These are phyloP conservation scores for Groenewaldozyma auringiensis DNA, from an alignment of 1,139 yeast species.

Conservation along the genomic window DNA sequence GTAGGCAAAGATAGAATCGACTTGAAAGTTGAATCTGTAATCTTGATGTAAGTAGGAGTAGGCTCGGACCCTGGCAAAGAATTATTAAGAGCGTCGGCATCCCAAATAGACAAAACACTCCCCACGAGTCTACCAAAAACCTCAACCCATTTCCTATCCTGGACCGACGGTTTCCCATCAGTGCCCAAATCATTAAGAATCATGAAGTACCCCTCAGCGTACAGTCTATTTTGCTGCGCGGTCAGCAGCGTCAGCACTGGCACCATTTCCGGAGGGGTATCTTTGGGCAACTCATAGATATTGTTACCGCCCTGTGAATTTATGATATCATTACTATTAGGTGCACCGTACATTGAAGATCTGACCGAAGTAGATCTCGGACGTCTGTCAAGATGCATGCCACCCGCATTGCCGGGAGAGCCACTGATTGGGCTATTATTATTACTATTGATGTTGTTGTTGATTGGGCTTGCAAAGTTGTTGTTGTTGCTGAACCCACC, in stretches of 20 bases:
- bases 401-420: not conserved
- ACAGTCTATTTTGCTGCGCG: conserved; percentile 45
- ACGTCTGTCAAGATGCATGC: not conserved
- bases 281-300: conserved; percentile 25
- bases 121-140: conserved; percentile 90
- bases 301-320: not conserved
- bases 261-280: conserved; percentile 43
- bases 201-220: conserved; percentile 42
- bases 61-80: conserved; percentile 26
- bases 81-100: conserved; percentile 65
- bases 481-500: conserved; percentile 1
- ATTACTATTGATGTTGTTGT: no score
- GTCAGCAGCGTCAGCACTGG: conserved; percentile 47
- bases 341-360: not conserved
- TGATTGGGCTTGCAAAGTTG: not conserved
- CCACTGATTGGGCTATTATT: not conserved
- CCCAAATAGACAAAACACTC: conserved; percentile 88
- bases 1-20: conserved; percentile 57
- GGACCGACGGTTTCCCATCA: conserved; percentile 67
- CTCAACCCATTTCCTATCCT: conserved; percentile 80
- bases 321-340: not conserved
- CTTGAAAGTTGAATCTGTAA: conserved; percentile 84
- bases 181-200: conserved; percentile 37
- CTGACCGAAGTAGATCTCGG: conserved; percentile 2
- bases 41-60: conserved; percentile 79